Conservation (phyloP, 768 basidiomycete genomes). For the Lentinula raphanica region DNA sequence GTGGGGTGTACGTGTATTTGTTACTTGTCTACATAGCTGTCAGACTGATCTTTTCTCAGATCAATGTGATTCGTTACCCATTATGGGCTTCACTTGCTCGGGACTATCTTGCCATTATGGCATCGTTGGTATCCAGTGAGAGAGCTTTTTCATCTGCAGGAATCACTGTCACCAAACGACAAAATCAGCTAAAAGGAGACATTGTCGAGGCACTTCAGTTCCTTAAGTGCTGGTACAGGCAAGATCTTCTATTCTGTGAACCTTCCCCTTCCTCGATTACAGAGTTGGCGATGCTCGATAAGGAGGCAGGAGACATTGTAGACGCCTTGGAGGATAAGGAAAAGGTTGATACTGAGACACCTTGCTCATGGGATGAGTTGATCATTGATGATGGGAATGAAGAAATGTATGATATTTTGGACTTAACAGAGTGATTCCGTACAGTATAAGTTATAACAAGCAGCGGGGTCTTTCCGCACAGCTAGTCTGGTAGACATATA, state of each 20-base stretch:
- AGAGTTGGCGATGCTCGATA: too few species aligned
- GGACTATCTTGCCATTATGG: conserved; percentile 35
- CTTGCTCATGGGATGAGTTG: too few species aligned
- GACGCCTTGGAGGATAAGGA: too few species aligned
- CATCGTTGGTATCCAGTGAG: conserved; percentile 34
- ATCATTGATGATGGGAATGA: too few species aligned
- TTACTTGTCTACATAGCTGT: not conserved
- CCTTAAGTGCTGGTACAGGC: conserved; percentile 12
- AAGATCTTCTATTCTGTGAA: conserved; percentile 10
- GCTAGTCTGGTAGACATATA: too few species aligned
- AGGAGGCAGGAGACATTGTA: too few species aligned
- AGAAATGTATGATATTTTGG: too few species aligned
- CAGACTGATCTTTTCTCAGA: conserved; percentile 5
- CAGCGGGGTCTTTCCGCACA: too few species aligned
- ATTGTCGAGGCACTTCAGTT: conserved; percentile 22
- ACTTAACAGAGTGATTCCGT: too few species aligned
- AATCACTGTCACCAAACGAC: conserved; percentile 25
- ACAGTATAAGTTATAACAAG: too few species aligned
- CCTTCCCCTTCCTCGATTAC: too few species aligned
- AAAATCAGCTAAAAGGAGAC: conserved; percentile 20
- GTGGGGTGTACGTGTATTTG: conserved; percentile 24
- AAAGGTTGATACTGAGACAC: too few species aligned
- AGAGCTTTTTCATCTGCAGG: conserved; percentile 34
- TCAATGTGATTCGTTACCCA: conserved; percentile 22
- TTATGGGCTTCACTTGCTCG: conserved; percentile 30